Evolutionary conservation across 192 early-diverging fungal species (phyloP).

Genomic region (Oehlia diaphana): DNA sequence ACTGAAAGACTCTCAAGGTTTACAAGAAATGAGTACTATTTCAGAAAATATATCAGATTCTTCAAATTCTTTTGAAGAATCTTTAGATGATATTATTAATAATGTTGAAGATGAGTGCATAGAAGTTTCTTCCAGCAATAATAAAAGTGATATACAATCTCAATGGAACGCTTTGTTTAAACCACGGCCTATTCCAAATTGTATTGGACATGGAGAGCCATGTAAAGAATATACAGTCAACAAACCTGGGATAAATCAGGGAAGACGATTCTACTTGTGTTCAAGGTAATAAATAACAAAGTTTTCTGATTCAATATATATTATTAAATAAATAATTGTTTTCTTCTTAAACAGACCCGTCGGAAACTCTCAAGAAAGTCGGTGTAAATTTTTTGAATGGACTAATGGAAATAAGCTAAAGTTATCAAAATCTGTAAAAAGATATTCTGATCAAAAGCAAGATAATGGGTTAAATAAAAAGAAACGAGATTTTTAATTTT

Average conservation of each 20-base stretch:
- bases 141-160: constrained; percentile 20
- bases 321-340: background rate
- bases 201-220: constrained; percentile 60
- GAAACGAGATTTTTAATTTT: background rate
- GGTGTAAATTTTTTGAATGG: constrained; percentile 38
- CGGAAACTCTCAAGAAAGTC: constrained; percentile 31
- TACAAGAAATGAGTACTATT: background rate
- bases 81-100: background rate
- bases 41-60: background rate
- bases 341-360: constrained; percentile 22
- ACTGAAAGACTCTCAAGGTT: too few relatives aligned
- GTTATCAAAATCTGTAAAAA: background rate
- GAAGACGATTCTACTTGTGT: constrained; percentile 67
- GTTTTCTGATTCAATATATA: background rate
- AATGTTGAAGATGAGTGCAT: background rate
- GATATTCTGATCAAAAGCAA: background rate
- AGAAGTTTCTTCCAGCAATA: background rate
- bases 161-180: constrained; percentile 64
- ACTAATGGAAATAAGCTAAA: background rate
- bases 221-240: constrained; percentile 66
- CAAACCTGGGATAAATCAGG: constrained; percentile 72
- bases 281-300: constrained; percentile 47
- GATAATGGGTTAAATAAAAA: background rate
- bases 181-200: constrained; percentile 51
- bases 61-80: too few relatives aligned